Evolutionary conservation across 306 rosid species (phyloP).

Genomic region (cucumber (Cucumis sativus)): DNA sequence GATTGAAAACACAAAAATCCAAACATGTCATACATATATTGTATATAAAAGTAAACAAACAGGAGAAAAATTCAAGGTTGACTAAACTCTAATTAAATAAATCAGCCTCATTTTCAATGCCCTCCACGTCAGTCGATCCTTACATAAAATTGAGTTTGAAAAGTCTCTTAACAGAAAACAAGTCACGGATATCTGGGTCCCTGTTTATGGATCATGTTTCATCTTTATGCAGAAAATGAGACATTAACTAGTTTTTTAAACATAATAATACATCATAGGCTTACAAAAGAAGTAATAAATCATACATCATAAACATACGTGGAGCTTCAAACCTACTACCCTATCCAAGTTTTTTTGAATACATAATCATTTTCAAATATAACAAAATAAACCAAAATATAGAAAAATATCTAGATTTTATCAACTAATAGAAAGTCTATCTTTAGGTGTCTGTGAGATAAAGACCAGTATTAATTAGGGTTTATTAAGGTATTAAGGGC

Average conservation of each 20-base stretch:
- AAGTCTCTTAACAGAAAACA: background rate
- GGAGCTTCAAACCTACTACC: too few species aligned
- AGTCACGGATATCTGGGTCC: background rate
- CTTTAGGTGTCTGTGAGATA: too few species aligned
- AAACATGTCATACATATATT: background rate
- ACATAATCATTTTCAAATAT: too few species aligned
- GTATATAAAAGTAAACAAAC: background rate
- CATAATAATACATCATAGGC: background rate
- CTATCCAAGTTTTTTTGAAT: too few species aligned
- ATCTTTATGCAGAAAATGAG: background rate
- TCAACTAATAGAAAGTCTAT: too few species aligned
- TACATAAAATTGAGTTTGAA: background rate
- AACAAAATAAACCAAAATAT: too few species aligned
- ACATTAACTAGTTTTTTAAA: background rate
- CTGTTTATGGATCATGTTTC: background rate
- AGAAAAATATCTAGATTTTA: too few species aligned
- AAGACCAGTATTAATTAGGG: too few species aligned
- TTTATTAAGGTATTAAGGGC: too few species aligned
- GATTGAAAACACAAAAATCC: background rate
- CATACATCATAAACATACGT: too few species aligned
- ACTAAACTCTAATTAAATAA: background rate
- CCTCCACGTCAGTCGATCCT: background rate
- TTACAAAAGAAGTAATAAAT: too few species aligned
- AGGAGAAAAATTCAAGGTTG: background rate
- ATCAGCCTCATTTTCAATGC: background rate